Evolutionary conservation across 441 rosid genomes (phyloP).

Genomic region (Croton laevigatus): DNA sequence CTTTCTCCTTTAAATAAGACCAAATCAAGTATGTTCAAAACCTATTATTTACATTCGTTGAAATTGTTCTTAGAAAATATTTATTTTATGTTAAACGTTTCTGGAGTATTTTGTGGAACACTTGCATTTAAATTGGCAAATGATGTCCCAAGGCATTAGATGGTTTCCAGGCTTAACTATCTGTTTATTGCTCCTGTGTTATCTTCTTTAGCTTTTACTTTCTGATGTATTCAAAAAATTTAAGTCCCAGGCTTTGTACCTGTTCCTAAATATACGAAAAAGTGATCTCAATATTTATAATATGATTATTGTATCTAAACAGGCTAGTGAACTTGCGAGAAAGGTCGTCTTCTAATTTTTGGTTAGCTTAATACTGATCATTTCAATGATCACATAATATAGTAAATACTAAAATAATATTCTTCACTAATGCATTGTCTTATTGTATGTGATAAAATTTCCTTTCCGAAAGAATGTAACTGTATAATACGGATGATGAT

Average conservation of each 20-base stretch:
- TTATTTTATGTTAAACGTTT: neutral
- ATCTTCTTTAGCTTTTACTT: neutral
- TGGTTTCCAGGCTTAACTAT: neutral
- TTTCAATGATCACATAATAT: too few relatives aligned
- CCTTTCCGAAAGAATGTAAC: neutral
- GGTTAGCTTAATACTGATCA: too few relatives aligned
- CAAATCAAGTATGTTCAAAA: neutral
- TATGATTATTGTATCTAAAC: too few relatives aligned
- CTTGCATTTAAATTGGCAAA: neutral
- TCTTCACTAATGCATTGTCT: too few relatives aligned
- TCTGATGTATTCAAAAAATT: neutral
- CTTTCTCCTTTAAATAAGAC: neutral
- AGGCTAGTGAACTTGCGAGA: too few relatives aligned
- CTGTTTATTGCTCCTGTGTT: neutral
- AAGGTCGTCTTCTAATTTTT: too few relatives aligned
- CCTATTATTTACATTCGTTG: neutral
- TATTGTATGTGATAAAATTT: neutral
- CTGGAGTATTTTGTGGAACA: neutral
- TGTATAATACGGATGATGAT: neutral
- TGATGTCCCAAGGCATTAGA: neutral
- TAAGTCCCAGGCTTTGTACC: neutral
- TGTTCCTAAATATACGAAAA: neutral
- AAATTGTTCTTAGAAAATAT: neutral
- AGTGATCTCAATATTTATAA: neutral
- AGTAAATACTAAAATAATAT: too few relatives aligned